phyloP scores from a whole-genome alignment of 73 alveolate species.

The Paramecium pentaurelia region DNA sequence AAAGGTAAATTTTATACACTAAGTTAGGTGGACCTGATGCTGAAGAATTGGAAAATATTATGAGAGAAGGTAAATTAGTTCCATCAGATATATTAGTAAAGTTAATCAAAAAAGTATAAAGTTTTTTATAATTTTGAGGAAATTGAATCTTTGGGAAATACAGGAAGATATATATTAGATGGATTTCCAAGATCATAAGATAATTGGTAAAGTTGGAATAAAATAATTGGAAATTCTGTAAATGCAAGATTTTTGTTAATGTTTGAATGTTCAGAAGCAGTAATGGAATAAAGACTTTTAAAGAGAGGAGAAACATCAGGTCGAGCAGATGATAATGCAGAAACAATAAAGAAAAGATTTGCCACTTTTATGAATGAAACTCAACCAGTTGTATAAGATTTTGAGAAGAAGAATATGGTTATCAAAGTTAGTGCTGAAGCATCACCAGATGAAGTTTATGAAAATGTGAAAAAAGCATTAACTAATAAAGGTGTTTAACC shows the following conservation, averaged over 20 bases:
- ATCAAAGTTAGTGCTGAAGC: slow-evolving; percentile 81
- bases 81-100: slow-evolving; percentile 15
- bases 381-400: slow-evolving; percentile 86
- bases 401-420: slow-evolving; percentile 72
- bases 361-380: slow-evolving; percentile 87
- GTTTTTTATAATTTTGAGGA: background rate
- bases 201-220: slow-evolving; percentile 78
- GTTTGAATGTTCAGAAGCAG: slow-evolving; percentile 92
- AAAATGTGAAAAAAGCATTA: slow-evolving; percentile 67
- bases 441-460: slow-evolving; percentile 84
- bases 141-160: slow-evolving; percentile 2
- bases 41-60: background rate
- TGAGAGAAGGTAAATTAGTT: slow-evolving; percentile 42
- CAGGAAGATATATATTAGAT: slow-evolving; percentile 62
- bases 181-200: slow-evolving; percentile 91
- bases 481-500: background rate
- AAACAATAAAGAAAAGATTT: slow-evolving; percentile 95
- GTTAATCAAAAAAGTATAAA: background rate
- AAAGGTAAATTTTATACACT: background rate
- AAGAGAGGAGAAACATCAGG: slow-evolving; percentile 94
- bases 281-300: slow-evolving; percentile 84
- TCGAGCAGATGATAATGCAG: slow-evolving; percentile 97
- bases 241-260: slow-evolving; percentile 78
- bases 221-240: slow-evolving; percentile 47
- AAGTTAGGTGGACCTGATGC: slow-evolving; percentile 43